A percentile compares a stretch with the other conserved stretches of the same genome.
These are phyloP conservation scores for Monosporascus sp. DNA, from an alignment of 2,329 filamentous ascomycete species.

Conservation along the genomic window DNA sequence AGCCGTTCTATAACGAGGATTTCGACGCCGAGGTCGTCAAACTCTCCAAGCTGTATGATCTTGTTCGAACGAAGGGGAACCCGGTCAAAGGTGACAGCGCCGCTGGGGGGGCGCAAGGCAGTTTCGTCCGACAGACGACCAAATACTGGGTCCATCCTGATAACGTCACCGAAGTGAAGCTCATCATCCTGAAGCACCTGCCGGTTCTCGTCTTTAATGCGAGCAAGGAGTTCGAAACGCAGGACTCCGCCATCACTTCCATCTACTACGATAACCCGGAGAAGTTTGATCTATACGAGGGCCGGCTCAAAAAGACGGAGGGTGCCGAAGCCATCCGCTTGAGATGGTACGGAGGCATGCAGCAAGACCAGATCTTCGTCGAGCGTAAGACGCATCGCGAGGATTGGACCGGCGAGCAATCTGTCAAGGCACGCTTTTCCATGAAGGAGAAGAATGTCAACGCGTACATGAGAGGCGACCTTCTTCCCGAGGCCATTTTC, in stretches of 20 bases:
- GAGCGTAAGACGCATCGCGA: slow-evolving; percentile 97
- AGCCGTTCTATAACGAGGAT: slow-evolving; percentile 98
- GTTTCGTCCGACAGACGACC: slow-evolving; percentile 93
- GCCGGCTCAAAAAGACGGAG: slow-evolving; percentile 94
- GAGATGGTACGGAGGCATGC: slow-evolving; percentile 97
- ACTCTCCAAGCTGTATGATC: slow-evolving; percentile 90
- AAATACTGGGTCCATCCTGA: slow-evolving; percentile 99
- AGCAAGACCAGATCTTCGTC: slow-evolving; percentile 90
- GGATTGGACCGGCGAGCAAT: slow-evolving; percentile 99
- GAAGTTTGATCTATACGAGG: slow-evolving; percentile 90
- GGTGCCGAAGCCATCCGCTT: slow-evolving; percentile 94
- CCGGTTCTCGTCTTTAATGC: slow-evolving; percentile 96
- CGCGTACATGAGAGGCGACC: slow-evolving; percentile 75
- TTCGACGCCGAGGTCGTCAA: slow-evolving; percentile 95
- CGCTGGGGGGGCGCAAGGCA: slow-evolving; percentile 87
- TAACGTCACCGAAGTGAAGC: slow-evolving; percentile 96
- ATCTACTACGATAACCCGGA: slow-evolving; percentile 98
- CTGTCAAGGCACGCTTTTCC: slow-evolving; percentile 92
- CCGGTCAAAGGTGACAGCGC: slow-evolving; percentile 87
- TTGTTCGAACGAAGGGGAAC: slow-evolving; percentile 88
- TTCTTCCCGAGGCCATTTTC: slow-evolving; percentile 84
- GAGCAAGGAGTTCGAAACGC: slow-evolving; percentile 88
- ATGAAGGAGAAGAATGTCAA: slow-evolving; percentile 98
- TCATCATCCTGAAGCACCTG: slow-evolving; percentile 95
- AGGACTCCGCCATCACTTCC: slow-evolving; percentile 92